These are phyloP conservation scores for Digitaria exilis DNA, from an alignment of 202 grass and related monocot genomes.

Conservation along the genomic window DNA sequence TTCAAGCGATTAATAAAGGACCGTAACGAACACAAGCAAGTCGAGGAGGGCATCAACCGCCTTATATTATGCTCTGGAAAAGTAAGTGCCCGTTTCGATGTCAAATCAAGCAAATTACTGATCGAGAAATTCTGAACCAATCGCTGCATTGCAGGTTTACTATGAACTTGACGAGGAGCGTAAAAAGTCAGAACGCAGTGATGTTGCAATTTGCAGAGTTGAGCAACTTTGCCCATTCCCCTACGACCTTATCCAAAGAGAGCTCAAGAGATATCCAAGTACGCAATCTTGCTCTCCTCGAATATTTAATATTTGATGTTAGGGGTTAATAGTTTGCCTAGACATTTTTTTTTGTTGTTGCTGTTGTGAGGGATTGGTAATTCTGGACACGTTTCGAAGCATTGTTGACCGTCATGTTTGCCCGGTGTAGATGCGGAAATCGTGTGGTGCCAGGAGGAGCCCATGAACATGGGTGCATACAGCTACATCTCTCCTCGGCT, in stretches of 20 bases:
- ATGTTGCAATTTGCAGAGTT: constrained; percentile 87
- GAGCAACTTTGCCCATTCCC: constrained; percentile 86
- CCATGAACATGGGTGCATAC: constrained; percentile 94
- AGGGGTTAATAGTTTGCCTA: background rate
- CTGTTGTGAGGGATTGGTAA: background rate
- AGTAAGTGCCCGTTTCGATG: constrained; percentile 35
- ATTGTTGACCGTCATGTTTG: constrained; percentile 13
- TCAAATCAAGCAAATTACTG: background rate
- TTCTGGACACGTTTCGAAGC: background rate
- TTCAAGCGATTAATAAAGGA: constrained; percentile 90
- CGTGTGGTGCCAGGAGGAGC: constrained; percentile 94
- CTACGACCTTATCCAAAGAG: constrained; percentile 83
- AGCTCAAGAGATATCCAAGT: constrained; percentile 95
- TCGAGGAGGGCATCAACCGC: constrained; percentile 76
- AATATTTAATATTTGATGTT: background rate
- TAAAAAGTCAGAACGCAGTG: constrained; percentile 61
- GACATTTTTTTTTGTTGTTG: background rate
- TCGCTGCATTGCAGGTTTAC: constrained; percentile 65
- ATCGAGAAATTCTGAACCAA: background rate
- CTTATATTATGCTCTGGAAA: constrained; percentile 93
- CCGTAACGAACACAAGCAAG: constrained; percentile 65
- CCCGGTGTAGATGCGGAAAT: constrained; percentile 77
- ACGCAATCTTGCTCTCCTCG: constrained; percentile 28
- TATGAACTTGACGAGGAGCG: constrained; percentile 92
- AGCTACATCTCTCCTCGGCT: constrained; percentile 73